Evolutionary conservation across 73 alveolate species (phyloP), one percentile per base, ranked within the genome.

Genomic region (Tetrahymena malaccensis): DNA sequence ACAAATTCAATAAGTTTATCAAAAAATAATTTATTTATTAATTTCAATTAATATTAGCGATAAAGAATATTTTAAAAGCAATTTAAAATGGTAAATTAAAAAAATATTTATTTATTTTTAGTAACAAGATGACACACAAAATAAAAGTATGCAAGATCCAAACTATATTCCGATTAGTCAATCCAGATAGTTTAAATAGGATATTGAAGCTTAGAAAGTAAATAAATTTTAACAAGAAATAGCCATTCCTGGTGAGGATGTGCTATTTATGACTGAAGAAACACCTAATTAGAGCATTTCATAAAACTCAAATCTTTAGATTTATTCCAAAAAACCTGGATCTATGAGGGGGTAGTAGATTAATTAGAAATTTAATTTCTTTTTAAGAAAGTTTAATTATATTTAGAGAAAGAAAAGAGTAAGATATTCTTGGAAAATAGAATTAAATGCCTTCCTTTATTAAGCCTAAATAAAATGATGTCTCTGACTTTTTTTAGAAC

Each of bases 371-470:
- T 31, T 27, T n/a, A 25, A 22, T 70, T n/a, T 27, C 17, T 31
- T 11, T 27, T 70, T 7, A 70, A 70, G 17, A 11, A 7, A 11
- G 4, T 70, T 27, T 17, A 3, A 70, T 12, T 5, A 22, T 70
- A 70, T 27, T 0, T 70, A 70, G 89, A n/a, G 89, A 70, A 19
- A 70, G 89, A 11, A 70, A 70, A 31, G 89, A 70, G 31, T 70
- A 70, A n/a, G 89, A 70, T 70, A 70, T 70, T 70, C 37, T 70
- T 9, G 89, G 89, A 12, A 70, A 70, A 70, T n/a, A 70, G 31
- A 70, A 70, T 33, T 70, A 97, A 85, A 94, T 96, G 96, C 98
- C 98, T 22, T 96, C 98, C 1, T 95, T 97, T 93, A 97, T 97
- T 25, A 94, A 96, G 43, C 97, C 96, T 31, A 97, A 96, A 56